Evolutionary conservation across 345 rosid species (phyloP).

Genomic region (Acer negundo): DNA sequence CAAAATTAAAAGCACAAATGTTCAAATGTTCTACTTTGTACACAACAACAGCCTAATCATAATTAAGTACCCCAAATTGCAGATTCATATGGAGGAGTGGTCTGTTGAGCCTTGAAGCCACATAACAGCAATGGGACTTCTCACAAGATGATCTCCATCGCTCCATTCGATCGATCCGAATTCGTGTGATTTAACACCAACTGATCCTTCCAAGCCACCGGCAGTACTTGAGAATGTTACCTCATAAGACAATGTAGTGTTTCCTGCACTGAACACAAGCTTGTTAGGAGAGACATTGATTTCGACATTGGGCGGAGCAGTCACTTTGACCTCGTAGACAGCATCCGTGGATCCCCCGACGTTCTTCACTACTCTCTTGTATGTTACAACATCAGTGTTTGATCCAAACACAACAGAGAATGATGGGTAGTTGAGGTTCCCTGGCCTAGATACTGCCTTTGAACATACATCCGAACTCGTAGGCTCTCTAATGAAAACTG

Average conservation of each 20-base stretch:
- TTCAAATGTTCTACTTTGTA: neutral
- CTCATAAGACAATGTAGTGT: conserved; percentile 52
- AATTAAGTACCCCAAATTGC: neutral
- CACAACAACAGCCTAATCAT: neutral
- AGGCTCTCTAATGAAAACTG: conserved; percentile 59
- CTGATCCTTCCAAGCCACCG: conserved; percentile 29
- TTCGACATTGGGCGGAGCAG: conserved; percentile 57
- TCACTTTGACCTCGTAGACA: conserved; percentile 57
- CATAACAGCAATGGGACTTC: conserved; percentile 68
- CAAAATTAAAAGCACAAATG: neutral
- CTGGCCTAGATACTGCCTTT: conserved; percentile 42
- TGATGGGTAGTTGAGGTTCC: conserved; percentile 74
- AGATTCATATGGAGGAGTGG: conserved; percentile 27
- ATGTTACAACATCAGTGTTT: conserved; percentile 35
- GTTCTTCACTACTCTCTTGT: conserved; percentile 65
- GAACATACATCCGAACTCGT: conserved; percentile 38
- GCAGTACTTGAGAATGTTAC: conserved; percentile 51
- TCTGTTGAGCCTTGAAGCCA: conserved; percentile 53
- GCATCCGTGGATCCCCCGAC: conserved; percentile 60
- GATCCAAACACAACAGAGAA: conserved; percentile 59
- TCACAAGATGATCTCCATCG: conserved; percentile 67
- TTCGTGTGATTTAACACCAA: conserved; percentile 32
- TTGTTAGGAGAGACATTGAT: conserved; percentile 57
- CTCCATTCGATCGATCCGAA: conserved; percentile 86
- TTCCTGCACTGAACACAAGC: conserved; percentile 62